phyloP scores from a whole-genome alignment of 75 land plant genomes.

The Sequoiadendron giganteum region DNA sequence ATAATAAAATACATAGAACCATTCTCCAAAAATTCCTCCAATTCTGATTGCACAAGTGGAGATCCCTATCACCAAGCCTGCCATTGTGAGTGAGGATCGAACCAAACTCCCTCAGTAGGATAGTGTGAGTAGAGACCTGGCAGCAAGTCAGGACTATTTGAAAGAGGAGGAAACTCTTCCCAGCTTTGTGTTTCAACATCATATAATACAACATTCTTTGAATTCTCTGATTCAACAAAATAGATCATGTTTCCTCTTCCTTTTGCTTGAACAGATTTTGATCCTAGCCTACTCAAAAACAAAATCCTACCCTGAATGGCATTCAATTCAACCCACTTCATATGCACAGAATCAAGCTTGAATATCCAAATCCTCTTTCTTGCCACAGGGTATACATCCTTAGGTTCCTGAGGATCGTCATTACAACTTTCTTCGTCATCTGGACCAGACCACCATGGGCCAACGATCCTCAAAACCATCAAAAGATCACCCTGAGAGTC shows the following conservation, averaged over 20 bases:
- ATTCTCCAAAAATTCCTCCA: background rate
- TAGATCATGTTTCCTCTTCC: conserved; percentile 13
- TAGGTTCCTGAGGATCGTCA: background rate
- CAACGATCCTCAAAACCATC: conserved; percentile 10
- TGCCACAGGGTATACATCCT: background rate
- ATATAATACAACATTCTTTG: background rate
- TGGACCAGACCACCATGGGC: conserved; percentile 16
- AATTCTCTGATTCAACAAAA: conserved; percentile 7
- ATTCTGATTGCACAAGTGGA: background rate
- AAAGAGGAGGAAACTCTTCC: conserved; percentile 10
- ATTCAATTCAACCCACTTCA: conserved; percentile 6
- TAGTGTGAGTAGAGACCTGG: background rate
- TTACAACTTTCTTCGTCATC: conserved; percentile 13
- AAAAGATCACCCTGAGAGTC: conserved; percentile 10
- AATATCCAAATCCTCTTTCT: conserved; percentile 14
- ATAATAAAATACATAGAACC: background rate
- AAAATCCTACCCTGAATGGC: conserved; percentile 8
- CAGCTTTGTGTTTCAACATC: conserved; percentile 3
- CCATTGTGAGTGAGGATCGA: background rate
- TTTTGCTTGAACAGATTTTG: conserved; percentile 7
- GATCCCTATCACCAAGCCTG: background rate
- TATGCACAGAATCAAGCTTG: conserved; percentile 1
- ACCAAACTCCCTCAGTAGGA: conserved; percentile 12
- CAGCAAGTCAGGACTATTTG: background rate
- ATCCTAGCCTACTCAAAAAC: conserved; percentile 14